Conservation (phyloP, 2,329 filamentous ascomycete species). For the Diaporthe caulivora region DNA sequence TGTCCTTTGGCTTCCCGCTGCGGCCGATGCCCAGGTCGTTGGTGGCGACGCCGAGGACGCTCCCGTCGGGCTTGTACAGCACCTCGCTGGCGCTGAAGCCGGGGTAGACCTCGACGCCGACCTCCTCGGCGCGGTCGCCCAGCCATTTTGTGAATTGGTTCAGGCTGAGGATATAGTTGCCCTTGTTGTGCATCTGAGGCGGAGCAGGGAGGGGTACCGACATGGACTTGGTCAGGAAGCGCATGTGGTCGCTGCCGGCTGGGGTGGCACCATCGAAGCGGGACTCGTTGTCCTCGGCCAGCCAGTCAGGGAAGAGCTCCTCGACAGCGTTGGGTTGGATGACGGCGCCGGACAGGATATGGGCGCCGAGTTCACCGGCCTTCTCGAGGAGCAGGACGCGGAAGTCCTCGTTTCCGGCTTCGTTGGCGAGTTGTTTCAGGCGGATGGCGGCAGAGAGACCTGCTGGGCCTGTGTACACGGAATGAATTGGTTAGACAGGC, state of each 20-base stretch:
- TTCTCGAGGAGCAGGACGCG: constrained; percentile 94
- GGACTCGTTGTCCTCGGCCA: constrained; percentile 86
- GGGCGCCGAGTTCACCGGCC: constrained; percentile 92
- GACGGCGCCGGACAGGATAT: constrained; percentile 96
- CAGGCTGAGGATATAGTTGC: constrained; percentile 96
- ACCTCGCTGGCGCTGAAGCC: constrained; percentile 96
- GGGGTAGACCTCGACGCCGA: constrained; percentile 95
- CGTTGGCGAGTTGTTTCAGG: constrained; percentile 94
- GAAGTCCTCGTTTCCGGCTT: constrained; percentile 95
- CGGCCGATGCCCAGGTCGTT: constrained; percentile 91
- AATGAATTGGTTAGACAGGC: not conserved
- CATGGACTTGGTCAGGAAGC: constrained; percentile 86
- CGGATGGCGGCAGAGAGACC: constrained; percentile 93
- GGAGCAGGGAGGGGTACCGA: constrained; percentile 87
- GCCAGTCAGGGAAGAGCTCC: constrained; percentile 94
- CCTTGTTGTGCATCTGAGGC: constrained; percentile 98
- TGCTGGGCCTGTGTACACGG: constrained; percentile 74
- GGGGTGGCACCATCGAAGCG: constrained; percentile 90
- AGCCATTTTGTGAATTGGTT: constrained; percentile 98
- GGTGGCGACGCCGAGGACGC: constrained; percentile 93
- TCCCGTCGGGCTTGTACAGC: constrained; percentile 86
- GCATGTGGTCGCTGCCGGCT: constrained; percentile 88
- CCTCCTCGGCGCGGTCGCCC: constrained; percentile 93
- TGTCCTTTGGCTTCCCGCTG: constrained; percentile 86
- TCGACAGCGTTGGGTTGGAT: constrained; percentile 90